Percentiles rank a stretch among this genome's conserved stretches.
These are phyloP conservation scores for Penstemon eatonii DNA, from an alignment of 257 asterid genomes.

Conservation along the genomic window DNA sequence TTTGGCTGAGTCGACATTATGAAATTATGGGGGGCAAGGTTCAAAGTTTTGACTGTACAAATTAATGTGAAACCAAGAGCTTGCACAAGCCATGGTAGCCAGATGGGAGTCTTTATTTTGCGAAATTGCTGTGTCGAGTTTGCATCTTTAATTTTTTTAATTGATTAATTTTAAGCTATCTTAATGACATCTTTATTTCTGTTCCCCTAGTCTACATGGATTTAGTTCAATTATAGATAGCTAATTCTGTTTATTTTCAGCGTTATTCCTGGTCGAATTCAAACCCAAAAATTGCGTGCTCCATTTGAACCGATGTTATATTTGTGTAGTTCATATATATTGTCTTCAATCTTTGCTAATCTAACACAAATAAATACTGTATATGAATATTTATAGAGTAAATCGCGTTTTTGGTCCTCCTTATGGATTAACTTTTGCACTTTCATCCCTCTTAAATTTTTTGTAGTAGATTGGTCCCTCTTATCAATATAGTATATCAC, in stretches of 20 bases:
- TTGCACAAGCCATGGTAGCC: constrained; percentile 14
- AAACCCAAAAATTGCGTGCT: neutral
- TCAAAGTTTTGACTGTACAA: constrained; percentile 12
- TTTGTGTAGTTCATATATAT: neutral
- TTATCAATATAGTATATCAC: no score
- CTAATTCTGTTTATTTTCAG: neutral
- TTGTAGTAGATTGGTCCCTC: no score
- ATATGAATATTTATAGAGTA: no score
- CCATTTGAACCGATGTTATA: neutral
- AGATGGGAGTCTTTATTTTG: constrained; percentile 6
- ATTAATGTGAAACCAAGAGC: constrained; percentile 20
- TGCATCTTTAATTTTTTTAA: neutral
- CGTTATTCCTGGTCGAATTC: neutral
- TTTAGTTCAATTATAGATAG: neutral
- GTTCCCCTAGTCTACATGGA: constrained; percentile 11
- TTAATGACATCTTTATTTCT: neutral
- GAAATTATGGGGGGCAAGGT: constrained; percentile 14
- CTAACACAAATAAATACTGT: neutral
- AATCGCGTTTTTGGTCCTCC: no score
- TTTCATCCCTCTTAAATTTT: no score
- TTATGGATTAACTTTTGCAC: no score
- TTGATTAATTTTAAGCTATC: neutral
- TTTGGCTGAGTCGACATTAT: constrained; percentile 55
- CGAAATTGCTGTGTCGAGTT: constrained; percentile 19
- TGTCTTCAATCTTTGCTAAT: neutral